Evolutionary conservation across 2,329 filamentous ascomycete genomes (phyloP), one percentile per base, ranked within the genome.

Genomic region (Paraconiothyrium sp.): DNA sequence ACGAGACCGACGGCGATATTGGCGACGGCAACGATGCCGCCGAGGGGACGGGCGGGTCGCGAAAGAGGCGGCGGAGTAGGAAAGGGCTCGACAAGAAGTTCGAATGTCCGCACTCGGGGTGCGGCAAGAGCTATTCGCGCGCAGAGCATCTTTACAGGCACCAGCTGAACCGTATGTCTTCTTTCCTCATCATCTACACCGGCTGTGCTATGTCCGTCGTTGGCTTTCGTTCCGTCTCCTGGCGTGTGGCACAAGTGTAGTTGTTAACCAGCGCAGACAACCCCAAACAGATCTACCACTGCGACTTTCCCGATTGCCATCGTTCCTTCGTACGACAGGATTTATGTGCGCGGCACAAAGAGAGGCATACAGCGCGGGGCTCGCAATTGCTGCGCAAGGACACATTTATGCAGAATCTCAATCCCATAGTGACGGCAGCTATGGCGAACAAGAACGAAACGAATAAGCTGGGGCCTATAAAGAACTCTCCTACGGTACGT

Each of bases 111-210:
- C 88, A 93, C 62, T 89, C 92, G 67, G 92, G 91, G 43, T 99
- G 95, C 73, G 94, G 93, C 44, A 99, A 97, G 84, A 96, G 91
- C 76, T 99, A 99, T 78, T 97, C 94, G 30, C 88, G 95, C 76
- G 94, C 95, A 9, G 95, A 98, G 80, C 95, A 99, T 83, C 84
- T 99, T 82, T 97, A 97, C 81, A 89, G 95, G 49, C 94, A 98
- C 80, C 94, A 98, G 81, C 82, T 98, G 69, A 99, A 99, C 77
- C 95, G 91, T 93, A 84, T 78, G 89, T 83, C 52, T 9, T 43
- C 27, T 30, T 39, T 46, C 11, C 27, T 24, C 46, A 10, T 32
- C n/a, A 16, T 30, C 32, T 7, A 41, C n/a, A 22, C 41, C 20
- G 24, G 8, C 46, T 20, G 27, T 14, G 13, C 22, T 39, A 34